Evolutionary conservation across 1,139 yeast species (phyloP), one percentile per base, ranked within the genome.

Genomic region (Hemisphaericaspora xylofermentans): DNA sequence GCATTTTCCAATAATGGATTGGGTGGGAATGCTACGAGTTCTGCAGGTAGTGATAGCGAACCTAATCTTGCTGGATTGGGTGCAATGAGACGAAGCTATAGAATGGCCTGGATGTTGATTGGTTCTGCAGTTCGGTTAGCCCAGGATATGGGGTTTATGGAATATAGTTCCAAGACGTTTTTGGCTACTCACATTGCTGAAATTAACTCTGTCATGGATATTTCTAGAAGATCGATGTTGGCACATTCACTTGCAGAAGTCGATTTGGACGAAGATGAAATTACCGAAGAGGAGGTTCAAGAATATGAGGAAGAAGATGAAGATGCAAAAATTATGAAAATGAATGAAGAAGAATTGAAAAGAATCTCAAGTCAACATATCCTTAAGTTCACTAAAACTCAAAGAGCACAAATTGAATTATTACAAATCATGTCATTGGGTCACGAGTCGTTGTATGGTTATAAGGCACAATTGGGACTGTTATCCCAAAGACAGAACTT

Each of bases 61-160:
- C 79, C 76, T 19, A 76, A 76, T 35, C 64, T 78, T 35, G 84
- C 88, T 0, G 96, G 96, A 0, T 66, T 88, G 35, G 88, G 89
- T 22, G 95, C 96, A 1, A 82, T 89, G 76, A 71, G 94, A 51
- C 70, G 96, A 53, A 82, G 93, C 52, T 91, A 88, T 57, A 74
- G 96, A 36, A 85, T 88, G 93, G 85, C 95, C 0, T 89, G 96
- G 93, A 85, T 88, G 93, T 74, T 88, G 47, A 83, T 88, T 42
- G 97, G 97, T 4, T 80, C 87, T 2, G 91, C 95, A 0, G 86
- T 88, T 3, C 70, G 97, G 42, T 64, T 91, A 35, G 95, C 96
- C 2, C 95, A 88, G 58, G 94, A 88, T 60, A 79, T 88, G 78
- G 89, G 88, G 6, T 76, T 85, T 50, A 80, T 85, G 73, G 88